A percentile compares a stretch with the other conserved stretches of the same genome.
These are phyloP conservation scores for Rhamnella rubrinervis DNA, from an alignment of 331 rosid species.

Conservation along the genomic window DNA sequence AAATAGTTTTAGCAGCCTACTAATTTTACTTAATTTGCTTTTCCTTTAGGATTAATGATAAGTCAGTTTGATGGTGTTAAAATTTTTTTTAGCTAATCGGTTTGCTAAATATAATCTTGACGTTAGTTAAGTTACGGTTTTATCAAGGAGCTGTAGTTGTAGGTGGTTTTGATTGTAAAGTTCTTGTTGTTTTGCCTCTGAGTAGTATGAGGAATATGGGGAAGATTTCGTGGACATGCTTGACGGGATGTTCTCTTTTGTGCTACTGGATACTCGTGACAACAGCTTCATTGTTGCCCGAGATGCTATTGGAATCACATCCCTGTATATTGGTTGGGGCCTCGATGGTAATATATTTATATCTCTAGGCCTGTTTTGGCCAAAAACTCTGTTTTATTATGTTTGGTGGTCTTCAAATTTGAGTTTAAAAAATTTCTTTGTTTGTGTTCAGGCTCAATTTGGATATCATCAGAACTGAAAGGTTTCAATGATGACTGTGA, in stretches of 20 bases:
- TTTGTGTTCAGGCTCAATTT: constrained; percentile 67
- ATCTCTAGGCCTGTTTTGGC: neutral
- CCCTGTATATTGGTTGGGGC: constrained; percentile 97
- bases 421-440: neutral
- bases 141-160: neutral
- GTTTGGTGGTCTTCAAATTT: neutral
- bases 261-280: constrained; percentile 84
- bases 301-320: constrained; percentile 93
- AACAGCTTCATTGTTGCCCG: constrained; percentile 87
- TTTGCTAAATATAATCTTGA: neutral
- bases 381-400: neutral
- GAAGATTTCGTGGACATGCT: constrained; percentile 81
- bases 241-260: constrained; percentile 90
- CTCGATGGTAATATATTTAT: constrained; percentile 59
- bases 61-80: too few species aligned
- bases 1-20: too few species aligned
- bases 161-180: neutral
- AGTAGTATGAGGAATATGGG: constrained; percentile 88
- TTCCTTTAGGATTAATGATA: too few species aligned
- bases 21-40: too few species aligned
- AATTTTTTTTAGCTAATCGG: too few species aligned
- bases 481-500: constrained; percentile 85
- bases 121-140: neutral
- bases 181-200: constrained; percentile 5
- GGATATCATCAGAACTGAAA: constrained; percentile 89